These are phyloP conservation scores for Sporisorium sorghi DNA, from an alignment of 1,284 basidiomycete species.

Conservation along the genomic window DNA sequence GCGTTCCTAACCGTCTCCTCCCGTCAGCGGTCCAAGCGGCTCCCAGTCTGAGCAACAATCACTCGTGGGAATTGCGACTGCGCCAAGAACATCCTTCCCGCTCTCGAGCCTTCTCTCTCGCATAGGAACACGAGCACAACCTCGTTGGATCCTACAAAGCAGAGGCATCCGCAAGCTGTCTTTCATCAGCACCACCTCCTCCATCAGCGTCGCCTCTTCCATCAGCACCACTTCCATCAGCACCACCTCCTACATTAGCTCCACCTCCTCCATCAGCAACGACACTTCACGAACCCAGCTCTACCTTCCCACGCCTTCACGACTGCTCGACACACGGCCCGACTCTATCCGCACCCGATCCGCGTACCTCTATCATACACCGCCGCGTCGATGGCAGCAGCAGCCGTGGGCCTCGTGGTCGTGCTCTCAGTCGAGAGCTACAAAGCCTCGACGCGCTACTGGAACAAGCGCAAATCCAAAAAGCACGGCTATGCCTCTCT, in stretches of 20 bases:
- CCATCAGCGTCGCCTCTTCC: not conserved
- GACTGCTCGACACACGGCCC: not conserved
- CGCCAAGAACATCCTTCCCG: constrained; percentile 13
- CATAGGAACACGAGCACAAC: not conserved
- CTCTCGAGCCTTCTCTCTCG: constrained; percentile 14
- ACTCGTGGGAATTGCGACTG: constrained; percentile 1
- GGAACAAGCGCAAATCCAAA: constrained; percentile 39
- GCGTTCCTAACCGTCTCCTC: not conserved
- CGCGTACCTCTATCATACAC: not conserved
- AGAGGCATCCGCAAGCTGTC: not conserved
- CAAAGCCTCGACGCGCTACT: constrained; percentile 47
- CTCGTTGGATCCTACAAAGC: not conserved
- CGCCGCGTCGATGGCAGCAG: constrained; percentile 30
- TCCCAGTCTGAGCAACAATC: not conserved
- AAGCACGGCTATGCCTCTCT: constrained; percentile 52
- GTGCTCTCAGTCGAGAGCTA: constrained; percentile 45
- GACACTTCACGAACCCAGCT: not conserved
- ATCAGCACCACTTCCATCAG: not conserved
- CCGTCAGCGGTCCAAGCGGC: not conserved
- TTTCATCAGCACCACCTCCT: not conserved
- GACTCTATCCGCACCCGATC: no score
- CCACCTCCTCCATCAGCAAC: constrained; percentile 1
- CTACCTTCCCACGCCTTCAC: not conserved
- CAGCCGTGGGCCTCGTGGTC: constrained; percentile 40
- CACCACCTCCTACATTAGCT: not conserved